These are phyloP conservation scores for Paraurostyla sp. DNA, from an alignment of 73 alveolate species.

Conservation along the genomic window DNA sequence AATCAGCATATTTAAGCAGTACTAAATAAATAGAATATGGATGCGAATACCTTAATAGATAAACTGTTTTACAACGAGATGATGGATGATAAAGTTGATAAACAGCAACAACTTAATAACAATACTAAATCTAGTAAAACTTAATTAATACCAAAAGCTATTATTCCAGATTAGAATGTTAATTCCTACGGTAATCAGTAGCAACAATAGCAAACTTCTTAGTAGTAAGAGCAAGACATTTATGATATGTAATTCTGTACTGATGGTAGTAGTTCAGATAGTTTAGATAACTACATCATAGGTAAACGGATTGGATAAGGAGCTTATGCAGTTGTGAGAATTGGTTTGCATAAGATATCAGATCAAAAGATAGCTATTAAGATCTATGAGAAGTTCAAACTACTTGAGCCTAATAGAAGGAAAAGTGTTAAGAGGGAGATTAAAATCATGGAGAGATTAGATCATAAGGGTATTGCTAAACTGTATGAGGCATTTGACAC, in stretches of 20 bases:
- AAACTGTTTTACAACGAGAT: conserved; percentile 14
- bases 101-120: no score
- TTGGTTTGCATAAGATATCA: conserved; percentile 74
- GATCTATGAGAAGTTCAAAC: conserved; percentile 77
- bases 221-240: background rate
- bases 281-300: conserved; percentile 63
- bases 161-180: no score
- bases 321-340: conserved; percentile 86
- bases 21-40: background rate
- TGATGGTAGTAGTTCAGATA: conserved; percentile 33
- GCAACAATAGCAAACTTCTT: no score
- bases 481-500: conserved; percentile 81
- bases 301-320: conserved; percentile 86
- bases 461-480: conserved; percentile 65
- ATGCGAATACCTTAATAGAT: background rate
- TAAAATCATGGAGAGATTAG: conserved; percentile 68
- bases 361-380: conserved; percentile 80
- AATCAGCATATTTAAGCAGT: background rate
- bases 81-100: background rate
- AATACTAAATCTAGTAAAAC: no score
- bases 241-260: conserved; percentile 34
- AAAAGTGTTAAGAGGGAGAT: conserved; percentile 79
- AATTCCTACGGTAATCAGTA: no score
- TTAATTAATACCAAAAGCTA: no score
- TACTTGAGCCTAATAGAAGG: conserved; percentile 76